These are phyloP conservation scores for Pseudozyma tsukubaensis DNA, from an alignment of 1,284 basidiomycete genomes.

Conservation along the genomic window DNA sequence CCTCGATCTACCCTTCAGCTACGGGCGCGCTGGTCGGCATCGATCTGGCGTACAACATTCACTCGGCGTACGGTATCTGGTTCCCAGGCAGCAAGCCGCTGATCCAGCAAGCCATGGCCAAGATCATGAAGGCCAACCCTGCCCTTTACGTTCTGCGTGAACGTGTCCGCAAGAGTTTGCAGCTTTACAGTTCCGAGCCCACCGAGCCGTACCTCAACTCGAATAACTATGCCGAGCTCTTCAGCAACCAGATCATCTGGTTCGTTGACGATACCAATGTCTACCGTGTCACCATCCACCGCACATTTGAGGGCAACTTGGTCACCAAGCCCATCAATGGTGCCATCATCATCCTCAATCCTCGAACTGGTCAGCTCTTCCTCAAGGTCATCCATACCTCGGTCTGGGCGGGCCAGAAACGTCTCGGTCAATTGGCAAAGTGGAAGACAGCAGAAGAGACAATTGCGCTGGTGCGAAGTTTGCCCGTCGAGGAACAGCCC, in stretches of 20 bases:
- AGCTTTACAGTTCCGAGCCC: constrained; percentile 98
- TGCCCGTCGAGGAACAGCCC: constrained; percentile 98
- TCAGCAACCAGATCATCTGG: constrained; percentile 99
- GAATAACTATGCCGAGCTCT: constrained; percentile 93
- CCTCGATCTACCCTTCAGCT: constrained; percentile 97
- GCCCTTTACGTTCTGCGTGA: constrained; percentile 98
- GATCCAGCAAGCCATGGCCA: constrained; percentile 98
- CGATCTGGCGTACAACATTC: constrained; percentile 96
- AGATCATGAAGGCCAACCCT: constrained; percentile 99
- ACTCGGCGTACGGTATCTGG: constrained; percentile 99
- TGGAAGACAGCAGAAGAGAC: constrained; percentile 99
- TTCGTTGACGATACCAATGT: constrained; percentile 99
- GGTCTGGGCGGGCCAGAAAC: constrained; percentile 99
- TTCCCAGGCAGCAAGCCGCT: constrained; percentile 99
- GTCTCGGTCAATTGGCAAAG: constrained; percentile 98
- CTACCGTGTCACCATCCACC: constrained; percentile 99
- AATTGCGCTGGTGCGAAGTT: constrained; percentile 92
- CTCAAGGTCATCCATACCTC: constrained; percentile 99
- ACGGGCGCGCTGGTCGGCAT: constrained; percentile 99
- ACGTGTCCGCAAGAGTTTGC: constrained; percentile 97
- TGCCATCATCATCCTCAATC: constrained; percentile 99
- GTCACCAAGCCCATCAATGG: constrained; percentile 99
- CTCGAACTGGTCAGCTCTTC: constrained; percentile 97
- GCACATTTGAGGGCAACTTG: constrained; percentile 99
- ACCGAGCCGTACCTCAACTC: constrained; percentile 99